Evolutionary conservation across 768 basidiomycete genomes (phyloP).

Genomic region (Tephrocybe sp.): DNA sequence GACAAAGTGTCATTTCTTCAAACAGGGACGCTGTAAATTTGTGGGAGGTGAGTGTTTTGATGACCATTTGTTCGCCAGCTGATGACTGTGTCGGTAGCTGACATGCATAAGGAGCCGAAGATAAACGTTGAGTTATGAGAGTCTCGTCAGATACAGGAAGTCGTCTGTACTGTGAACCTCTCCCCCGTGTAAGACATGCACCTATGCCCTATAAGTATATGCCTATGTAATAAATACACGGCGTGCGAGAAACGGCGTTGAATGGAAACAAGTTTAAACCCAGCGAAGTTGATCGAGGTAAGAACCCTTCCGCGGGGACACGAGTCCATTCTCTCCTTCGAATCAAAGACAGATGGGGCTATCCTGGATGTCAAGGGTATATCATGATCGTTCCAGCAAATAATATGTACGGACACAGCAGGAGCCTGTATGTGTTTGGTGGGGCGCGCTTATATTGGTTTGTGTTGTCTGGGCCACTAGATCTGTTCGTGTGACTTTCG

Average conservation of each 20-base stretch:
- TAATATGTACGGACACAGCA: slow-evolving; percentile 14
- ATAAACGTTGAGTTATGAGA: slow-evolving; percentile 13
- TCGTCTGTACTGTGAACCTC: too few species aligned
- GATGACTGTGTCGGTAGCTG: slow-evolving; percentile 27
- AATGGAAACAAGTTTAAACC: slow-evolving; percentile 21
- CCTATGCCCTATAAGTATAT: background rate
- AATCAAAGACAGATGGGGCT: slow-evolving; percentile 15
- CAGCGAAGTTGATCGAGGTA: slow-evolving; percentile 34
- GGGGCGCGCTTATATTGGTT: slow-evolving; percentile 10
- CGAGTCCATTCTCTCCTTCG: slow-evolving; percentile 16
- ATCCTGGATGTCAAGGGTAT: slow-evolving; percentile 13
- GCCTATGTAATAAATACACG: background rate
- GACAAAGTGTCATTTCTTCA: slow-evolving; percentile 46
- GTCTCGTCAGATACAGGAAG: too few species aligned
- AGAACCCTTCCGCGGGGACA: slow-evolving; percentile 28
- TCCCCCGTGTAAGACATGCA: too few species aligned
- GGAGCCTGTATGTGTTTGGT: slow-evolving; percentile 5
- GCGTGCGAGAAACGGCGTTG: background rate
- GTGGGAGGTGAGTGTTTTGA: slow-evolving; percentile 44
- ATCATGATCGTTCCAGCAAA: slow-evolving; percentile 13
- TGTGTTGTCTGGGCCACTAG: slow-evolving; percentile 5
- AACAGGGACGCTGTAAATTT: slow-evolving; percentile 63
- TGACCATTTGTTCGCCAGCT: slow-evolving; percentile 12
- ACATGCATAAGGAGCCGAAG: slow-evolving; percentile 42
- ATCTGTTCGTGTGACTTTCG: slow-evolving; percentile 43